phyloP scores from a whole-genome alignment of 306 rosid species.

The Rubus parviflorus region DNA sequence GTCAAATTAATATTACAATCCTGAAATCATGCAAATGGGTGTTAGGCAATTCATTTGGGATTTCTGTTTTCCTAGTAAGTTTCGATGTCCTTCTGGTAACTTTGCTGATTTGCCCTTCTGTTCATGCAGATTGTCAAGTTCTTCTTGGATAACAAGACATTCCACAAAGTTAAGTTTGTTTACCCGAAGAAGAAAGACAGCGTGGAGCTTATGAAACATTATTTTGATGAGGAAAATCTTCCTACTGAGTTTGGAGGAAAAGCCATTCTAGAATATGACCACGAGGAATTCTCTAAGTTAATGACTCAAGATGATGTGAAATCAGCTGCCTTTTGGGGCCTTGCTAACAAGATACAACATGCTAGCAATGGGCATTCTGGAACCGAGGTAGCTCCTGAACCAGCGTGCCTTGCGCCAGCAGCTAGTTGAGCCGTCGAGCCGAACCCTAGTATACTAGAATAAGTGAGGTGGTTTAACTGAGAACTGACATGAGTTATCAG shows the following conservation, averaged over 20 bases:
- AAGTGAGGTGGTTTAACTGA: neutral
- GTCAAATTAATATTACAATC: neutral
- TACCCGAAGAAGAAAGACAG: slow-evolving; percentile 75
- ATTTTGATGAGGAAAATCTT: slow-evolving; percentile 82
- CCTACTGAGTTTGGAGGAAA: slow-evolving; percentile 78
- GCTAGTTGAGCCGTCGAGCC: slow-evolving; percentile 22
- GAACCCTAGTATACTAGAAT: neutral
- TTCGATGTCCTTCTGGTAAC: neutral
- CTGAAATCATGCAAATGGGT: neutral
- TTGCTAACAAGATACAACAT: slow-evolving; percentile 39
- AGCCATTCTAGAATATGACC: slow-evolving; percentile 62
- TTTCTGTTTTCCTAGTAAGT: neutral
- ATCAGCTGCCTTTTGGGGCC: slow-evolving; percentile 61
- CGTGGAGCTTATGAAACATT: slow-evolving; percentile 79
- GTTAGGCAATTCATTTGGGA: neutral
- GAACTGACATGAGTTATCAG: neutral
- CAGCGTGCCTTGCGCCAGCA: neutral
- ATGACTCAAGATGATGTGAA: slow-evolving; percentile 77
- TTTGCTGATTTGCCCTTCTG: neutral
- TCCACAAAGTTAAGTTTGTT: slow-evolving; percentile 83
- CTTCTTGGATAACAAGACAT: slow-evolving; percentile 81
- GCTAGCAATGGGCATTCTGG: slow-evolving; percentile 41
- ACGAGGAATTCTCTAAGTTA: slow-evolving; percentile 65
- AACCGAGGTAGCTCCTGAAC: slow-evolving; percentile 53
- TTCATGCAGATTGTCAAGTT: slow-evolving; percentile 74